Conservation (phyloP, 1,284 basidiomycete genomes). For the Melampsora americana region DNA sequence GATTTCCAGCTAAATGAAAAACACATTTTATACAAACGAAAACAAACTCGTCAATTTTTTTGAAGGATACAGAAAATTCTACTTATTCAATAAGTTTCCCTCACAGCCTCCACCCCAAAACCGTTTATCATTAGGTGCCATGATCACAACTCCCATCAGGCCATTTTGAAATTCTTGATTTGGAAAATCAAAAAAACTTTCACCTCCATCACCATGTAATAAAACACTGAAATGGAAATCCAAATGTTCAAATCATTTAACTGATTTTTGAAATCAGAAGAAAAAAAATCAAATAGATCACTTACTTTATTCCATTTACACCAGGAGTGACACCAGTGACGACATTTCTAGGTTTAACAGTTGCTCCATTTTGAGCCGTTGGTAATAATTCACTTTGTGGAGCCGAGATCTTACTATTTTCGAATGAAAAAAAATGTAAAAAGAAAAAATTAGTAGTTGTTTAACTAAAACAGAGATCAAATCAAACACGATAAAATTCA, state of each 20-base stretch:
- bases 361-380: constrained; percentile 11
- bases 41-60: too few species aligned
- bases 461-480: background rate
- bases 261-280: too few species aligned
- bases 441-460: too few species aligned
- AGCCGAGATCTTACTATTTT: constrained; percentile 35
- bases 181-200: constrained; percentile 40
- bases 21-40: background rate
- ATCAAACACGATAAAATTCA: background rate
- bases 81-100: background rate
- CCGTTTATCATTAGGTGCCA: constrained; percentile 42
- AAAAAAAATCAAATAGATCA: background rate
- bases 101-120: constrained; percentile 42
- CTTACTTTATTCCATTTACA: constrained; percentile 40
- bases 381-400: constrained; percentile 1
- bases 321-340: background rate
- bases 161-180: constrained; percentile 14
- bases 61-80: too few species aligned
- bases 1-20: constrained; percentile 13
- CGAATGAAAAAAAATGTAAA: background rate
- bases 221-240: constrained; percentile 15
- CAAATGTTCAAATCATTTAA: background rate
- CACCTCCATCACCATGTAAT: constrained; percentile 40
- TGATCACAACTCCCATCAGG: constrained; percentile 31
- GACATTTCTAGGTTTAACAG: background rate